A percentile compares a stretch with the other conserved stretches of the same genome.
Conservation (phyloP, 2,329 filamentous ascomycete genomes). For the Fusarium chaquense region DNA sequence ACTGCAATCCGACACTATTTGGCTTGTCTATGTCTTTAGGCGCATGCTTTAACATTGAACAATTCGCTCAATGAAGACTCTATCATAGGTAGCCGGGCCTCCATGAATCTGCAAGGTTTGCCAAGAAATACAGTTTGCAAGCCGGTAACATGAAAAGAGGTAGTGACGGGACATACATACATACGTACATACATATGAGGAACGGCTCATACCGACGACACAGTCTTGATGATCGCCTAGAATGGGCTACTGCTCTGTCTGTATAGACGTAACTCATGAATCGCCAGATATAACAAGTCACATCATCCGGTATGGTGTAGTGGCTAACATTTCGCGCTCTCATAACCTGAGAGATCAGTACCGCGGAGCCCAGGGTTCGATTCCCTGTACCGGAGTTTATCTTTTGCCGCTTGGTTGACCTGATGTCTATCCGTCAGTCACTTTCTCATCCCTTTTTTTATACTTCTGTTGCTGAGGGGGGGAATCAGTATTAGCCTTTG, state of each 20-base stretch:
- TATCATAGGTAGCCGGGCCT: not conserved
- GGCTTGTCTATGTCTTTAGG: not conserved
- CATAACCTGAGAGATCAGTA: constrained; percentile 42
- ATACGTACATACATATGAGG: not conserved
- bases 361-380: constrained; percentile 48
- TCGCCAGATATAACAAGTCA: too few species aligned
- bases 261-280: not conserved
- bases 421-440: too few species aligned
- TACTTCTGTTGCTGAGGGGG: too few species aligned
- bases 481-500: too few species aligned
- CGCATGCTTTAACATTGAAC: not conserved
- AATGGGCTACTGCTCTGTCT: not conserved
- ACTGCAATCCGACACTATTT: not conserved
- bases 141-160: not conserved
- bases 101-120: too few species aligned
- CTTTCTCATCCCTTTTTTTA: too few species aligned
- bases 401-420: not conserved
- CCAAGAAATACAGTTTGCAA: not conserved
- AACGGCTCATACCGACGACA: not conserved
- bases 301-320: constrained; percentile 50
- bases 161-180: not conserved
- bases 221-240: not conserved
- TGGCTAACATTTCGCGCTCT: constrained; percentile 53
- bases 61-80: not conserved
- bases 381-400: constrained; percentile 45